Evolutionary conservation across 208 protist species (phyloP), one percentile per base, ranked within the genome.

Genomic region (Trypanosoma avium): DNA sequence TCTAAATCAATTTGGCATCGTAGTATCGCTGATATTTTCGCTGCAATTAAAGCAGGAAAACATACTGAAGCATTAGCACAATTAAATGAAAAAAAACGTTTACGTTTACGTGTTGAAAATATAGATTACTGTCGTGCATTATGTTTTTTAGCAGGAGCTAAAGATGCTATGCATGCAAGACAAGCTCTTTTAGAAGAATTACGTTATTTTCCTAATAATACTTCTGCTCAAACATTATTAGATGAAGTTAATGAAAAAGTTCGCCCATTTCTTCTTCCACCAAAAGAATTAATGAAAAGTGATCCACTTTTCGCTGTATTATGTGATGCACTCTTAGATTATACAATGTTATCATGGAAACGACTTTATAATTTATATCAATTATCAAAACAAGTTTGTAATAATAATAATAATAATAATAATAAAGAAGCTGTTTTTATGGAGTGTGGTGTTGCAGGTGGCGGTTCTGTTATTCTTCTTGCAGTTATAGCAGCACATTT

Each of bases 341-440:
- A 85, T 60, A 90, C 85, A 10, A 94, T 92, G 85, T 76, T 92
- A 21, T 74, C 78, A 24, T 94, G 88, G 88, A 77, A 74, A 32
- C 77, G 88, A 4, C 73, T 94, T 2, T 70, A 87, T 32, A 55
- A 67, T 32, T 73, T 94, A 9, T 92, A 80, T 67, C 35, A 52
- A 9, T 63, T 61, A 7, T 47, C 70, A 15, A 65, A 72, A 15
- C 46, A 54, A 4, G 43, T 83, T 24, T 72, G 54, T 48, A 22
- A 19, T 24, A 49, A 56, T 47, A 40, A 10, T n/a, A 43, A 57
- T 9, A 24, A 45, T 2, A 29, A n/a, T n/a, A n/a, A n/a, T n/a
- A n/a, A 19, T 24, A 38, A 45, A 36, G 45, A 42, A 5, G 57
- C 61, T 36, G 71, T 76, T 58, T 50, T 94, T n/a, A 69, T 94